Conservation (phyloP, 371 early-diverging fungal genomes). For the Rhizopus stolonifer region DNA sequence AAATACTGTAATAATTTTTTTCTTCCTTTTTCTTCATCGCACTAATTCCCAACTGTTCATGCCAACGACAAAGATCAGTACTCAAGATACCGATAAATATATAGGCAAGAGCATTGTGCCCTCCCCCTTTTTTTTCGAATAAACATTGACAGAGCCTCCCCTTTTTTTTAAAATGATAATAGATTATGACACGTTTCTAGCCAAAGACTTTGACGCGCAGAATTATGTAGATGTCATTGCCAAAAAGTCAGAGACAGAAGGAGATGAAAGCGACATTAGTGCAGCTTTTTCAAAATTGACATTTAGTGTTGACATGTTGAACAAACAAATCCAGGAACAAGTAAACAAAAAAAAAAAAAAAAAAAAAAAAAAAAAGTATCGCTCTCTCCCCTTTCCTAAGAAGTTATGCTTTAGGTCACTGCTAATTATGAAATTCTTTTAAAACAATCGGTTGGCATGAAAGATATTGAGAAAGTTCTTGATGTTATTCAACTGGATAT, state of each 20-base stretch:
- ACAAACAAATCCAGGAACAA: slow-evolving; percentile 78
- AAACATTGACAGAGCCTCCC: too few relatives aligned
- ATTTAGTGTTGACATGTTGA: slow-evolving; percentile 74
- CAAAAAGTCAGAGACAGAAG: slow-evolving; percentile 39
- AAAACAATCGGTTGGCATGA: slow-evolving; percentile 70
- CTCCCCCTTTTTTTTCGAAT: too few relatives aligned
- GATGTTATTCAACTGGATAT: slow-evolving; percentile 58
- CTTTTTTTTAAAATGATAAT: neutral
- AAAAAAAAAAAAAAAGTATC: too few relatives aligned
- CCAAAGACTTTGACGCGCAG: slow-evolving; percentile 62
- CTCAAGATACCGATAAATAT: slow-evolving; percentile 19
- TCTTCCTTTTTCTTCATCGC: too few relatives aligned
- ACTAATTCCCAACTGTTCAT: neutral
- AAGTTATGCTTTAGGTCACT: slow-evolving; percentile 53
- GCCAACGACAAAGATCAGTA: slow-evolving; percentile 1
- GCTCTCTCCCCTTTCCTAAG: neutral
- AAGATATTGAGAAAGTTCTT: slow-evolving; percentile 60
- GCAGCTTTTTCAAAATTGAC: slow-evolving; percentile 69
- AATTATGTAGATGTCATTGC: slow-evolving; percentile 55
- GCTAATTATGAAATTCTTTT: slow-evolving; percentile 70
- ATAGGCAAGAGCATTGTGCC: slow-evolving; percentile 12
- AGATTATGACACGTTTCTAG: slow-evolving; percentile 64
- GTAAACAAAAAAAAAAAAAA: slow-evolving; percentile 28
- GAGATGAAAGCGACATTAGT: slow-evolving; percentile 60
- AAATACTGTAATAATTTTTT: too few relatives aligned